Evolutionary conservation across 1,139 yeast species (phyloP), one percentile per base, ranked within the genome.

Genomic region (Pneumocystis jirovecii): DNA sequence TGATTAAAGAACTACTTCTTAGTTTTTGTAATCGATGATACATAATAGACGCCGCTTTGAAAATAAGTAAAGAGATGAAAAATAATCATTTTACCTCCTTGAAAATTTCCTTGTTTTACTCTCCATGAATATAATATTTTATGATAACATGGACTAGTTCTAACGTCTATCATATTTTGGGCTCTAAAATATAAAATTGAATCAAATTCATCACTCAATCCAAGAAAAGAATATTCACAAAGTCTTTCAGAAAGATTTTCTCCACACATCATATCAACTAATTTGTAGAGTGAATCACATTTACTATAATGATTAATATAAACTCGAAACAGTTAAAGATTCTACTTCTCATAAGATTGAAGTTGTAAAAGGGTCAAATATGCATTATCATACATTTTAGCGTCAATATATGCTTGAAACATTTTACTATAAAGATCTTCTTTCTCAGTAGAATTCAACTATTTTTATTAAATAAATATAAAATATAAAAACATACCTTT

Each of bases 81-180:
- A 25, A 15, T 50, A 50, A 25, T 3, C n/a, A 25, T 10, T 12
- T 39, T 60, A 60, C 61, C 61, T 17, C 67, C 67, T 21, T 65
- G 64, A 50, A 61, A 66, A 31, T 66, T 66, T 15, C 60, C 42
- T 34, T 65, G 65, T 34, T 60, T 25, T 29, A 66, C 45, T 40
- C 67, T 64, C 61, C 57, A 66, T 8, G 67, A 42, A 44, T 66
- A 66, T n/a, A 65, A 45, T 19, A 66, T 66, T 40, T 62, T 62
- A 61, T 66, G 67, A 44, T 66, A 66, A 29, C 62, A 60, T 10
- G 67, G 67, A 19, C 34, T 34, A 3, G 67, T 21, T 34, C 64
- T 65, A 45, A 62, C 61, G 31, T 65, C 67, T 17, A 65, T 45
- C 66, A 66, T 64, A 62, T 59, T 60, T 56, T 56, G 25, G 2